Evolutionary conservation across 164 flowering plant genomes (phyloP).

Genomic region (Umbilicus rupestris): DNA sequence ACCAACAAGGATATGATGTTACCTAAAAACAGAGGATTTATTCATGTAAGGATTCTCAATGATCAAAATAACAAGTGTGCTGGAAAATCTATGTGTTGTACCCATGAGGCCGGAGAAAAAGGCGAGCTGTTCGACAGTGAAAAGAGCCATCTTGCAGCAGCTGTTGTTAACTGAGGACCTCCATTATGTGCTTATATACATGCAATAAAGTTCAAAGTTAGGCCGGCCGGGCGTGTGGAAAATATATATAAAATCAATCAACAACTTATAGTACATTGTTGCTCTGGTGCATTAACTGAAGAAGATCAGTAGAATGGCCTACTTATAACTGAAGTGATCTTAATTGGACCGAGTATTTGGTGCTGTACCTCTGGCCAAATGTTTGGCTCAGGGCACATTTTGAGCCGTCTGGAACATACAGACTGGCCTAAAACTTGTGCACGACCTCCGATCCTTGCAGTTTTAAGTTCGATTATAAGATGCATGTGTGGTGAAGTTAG

Average conservation of each 20-base stretch:
- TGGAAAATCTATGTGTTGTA: not conserved
- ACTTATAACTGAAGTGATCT: not conserved
- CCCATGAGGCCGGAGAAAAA: not conserved
- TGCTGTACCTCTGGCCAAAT: not conserved
- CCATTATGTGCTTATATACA: not conserved
- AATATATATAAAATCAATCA: no score
- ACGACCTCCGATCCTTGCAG: not conserved
- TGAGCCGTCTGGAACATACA: not conserved
- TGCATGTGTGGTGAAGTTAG: not conserved
- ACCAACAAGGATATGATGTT: slow-evolving; percentile 28
- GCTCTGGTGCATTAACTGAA: not conserved
- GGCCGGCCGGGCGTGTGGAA: not conserved
- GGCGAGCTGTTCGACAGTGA: not conserved
- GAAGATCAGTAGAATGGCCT: not conserved
- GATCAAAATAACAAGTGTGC: not conserved
- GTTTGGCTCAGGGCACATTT: not conserved
- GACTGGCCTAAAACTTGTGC: not conserved
- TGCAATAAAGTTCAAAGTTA: not conserved
- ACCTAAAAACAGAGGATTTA: slow-evolving; percentile 13
- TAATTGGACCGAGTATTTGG: not conserved
- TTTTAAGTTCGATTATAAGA: not conserved
- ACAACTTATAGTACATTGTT: not conserved
- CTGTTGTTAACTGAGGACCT: no score
- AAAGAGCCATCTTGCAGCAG: not conserved
- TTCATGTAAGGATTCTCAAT: not conserved